Conservation (phyloP, 1,284 basidiomycete genomes). For the Singerocomus inundabilis region DNA sequence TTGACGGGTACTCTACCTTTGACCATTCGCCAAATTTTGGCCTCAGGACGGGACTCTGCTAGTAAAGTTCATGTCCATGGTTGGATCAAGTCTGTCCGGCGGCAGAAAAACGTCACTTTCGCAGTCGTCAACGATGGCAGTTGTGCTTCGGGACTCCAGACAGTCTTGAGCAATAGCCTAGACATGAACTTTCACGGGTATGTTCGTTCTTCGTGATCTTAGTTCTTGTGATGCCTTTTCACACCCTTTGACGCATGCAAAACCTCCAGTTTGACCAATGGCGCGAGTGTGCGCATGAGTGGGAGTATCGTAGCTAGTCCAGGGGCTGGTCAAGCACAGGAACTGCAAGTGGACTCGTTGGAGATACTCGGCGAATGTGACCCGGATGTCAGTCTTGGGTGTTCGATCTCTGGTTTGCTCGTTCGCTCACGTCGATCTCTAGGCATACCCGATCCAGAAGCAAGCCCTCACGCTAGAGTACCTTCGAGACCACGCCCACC, state of each 20-base stretch:
- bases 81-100: constrained; percentile 82
- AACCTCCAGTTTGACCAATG: constrained; percentile 58
- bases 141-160: constrained; percentile 66
- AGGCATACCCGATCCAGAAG: constrained; percentile 89
- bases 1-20: constrained; percentile 38
- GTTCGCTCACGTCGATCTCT: constrained; percentile 9
- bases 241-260: constrained; percentile 6
- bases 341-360: constrained; percentile 69
- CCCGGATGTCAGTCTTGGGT: constrained; percentile 54
- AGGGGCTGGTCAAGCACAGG: constrained; percentile 69
- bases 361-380: constrained; percentile 75
- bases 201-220: background rate
- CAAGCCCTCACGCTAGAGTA: constrained; percentile 73
- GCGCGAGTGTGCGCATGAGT: constrained; percentile 65
- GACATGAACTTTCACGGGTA: constrained; percentile 20
- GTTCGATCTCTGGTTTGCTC: background rate
- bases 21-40: constrained; percentile 58
- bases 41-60: constrained; percentile 21
- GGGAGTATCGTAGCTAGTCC: constrained; percentile 67
- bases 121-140: constrained; percentile 84
- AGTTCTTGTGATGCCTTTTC: background rate
- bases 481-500: constrained; percentile 78
- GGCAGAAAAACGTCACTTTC: constrained; percentile 86
- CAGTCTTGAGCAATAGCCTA: constrained; percentile 52
- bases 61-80: constrained; percentile 52